Conservation (phyloP, 108 stramenopile species). For the Parietichytrium sp. region DNA sequence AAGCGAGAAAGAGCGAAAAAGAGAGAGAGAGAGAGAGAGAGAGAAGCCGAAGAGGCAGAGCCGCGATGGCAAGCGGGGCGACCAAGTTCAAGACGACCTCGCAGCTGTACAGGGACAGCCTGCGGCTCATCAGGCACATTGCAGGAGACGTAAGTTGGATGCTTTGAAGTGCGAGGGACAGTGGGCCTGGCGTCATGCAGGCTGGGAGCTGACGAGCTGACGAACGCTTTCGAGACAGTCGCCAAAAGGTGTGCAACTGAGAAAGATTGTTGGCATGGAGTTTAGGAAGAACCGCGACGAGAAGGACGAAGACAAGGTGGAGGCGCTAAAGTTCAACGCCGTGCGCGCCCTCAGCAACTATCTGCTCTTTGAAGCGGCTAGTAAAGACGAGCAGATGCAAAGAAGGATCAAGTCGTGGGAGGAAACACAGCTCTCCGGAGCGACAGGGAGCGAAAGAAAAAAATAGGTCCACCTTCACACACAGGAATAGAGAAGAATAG, state of each 20-base stretch:
- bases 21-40: no score
- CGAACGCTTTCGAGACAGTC: no score
- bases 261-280: background rate
- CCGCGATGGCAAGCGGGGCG: background rate
- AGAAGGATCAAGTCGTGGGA: background rate
- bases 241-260: slow-evolving; percentile 9
- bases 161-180: no score
- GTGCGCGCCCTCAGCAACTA: slow-evolving; percentile 39
- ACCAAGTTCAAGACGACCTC: background rate
- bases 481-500: no score
- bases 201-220: no score
- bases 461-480: no score
- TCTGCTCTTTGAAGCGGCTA: background rate
- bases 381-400: slow-evolving; percentile 6
- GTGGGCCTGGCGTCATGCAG: no score
- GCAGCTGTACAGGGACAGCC: slow-evolving; percentile 39
- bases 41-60: background rate
- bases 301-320: slow-evolving; percentile 2
- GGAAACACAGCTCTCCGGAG: no score
- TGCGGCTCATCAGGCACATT: background rate
- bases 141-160: slow-evolving; percentile 21
- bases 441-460: no score
- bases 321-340: slow-evolving; percentile 33
- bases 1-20: no score
- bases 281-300: slow-evolving; percentile 14